Percentiles rank a stretch among this genome's conserved stretches.
These are phyloP conservation scores for Inga leiocalycina DNA, from an alignment of 306 rosid species.

Conservation along the genomic window DNA sequence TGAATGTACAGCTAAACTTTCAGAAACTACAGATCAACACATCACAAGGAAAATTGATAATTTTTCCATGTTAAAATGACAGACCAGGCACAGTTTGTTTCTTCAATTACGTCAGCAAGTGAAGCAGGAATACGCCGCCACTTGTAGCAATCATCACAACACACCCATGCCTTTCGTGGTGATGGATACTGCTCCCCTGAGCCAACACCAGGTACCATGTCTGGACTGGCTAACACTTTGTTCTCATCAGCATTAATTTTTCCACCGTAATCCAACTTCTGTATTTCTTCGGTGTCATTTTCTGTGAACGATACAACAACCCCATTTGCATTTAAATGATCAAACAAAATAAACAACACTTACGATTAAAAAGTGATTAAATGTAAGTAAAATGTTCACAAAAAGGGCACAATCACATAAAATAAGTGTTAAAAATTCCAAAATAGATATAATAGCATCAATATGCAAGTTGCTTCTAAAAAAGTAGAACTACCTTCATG, in stretches of 20 bases:
- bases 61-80: slow-evolving; percentile 22
- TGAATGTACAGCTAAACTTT: neutral
- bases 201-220: slow-evolving; percentile 47
- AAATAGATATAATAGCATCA: slow-evolving; percentile 16
- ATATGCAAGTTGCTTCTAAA: slow-evolving; percentile 7
- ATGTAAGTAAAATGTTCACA: slow-evolving; percentile 19
- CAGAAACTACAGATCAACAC: slow-evolving; percentile 16
- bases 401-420: slow-evolving; percentile 17
- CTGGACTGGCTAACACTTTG: slow-evolving; percentile 38
- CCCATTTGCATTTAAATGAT: slow-evolving; percentile 7
- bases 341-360: slow-evolving; percentile 18
- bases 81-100: slow-evolving; percentile 84
- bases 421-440: slow-evolving; percentile 21
- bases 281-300: slow-evolving; percentile 49
- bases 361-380: slow-evolving; percentile 28
- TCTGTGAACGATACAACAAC: slow-evolving; percentile 35
- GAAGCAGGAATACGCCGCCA: slow-evolving; percentile 92
- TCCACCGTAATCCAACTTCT: slow-evolving; percentile 43
- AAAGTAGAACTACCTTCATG: slow-evolving; percentile 55
- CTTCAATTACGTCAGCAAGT: slow-evolving; percentile 83
- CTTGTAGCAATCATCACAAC: slow-evolving; percentile 90
- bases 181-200: slow-evolving; percentile 57
- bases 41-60: slow-evolving; percentile 17
- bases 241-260: slow-evolving; percentile 38
- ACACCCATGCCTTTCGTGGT: slow-evolving; percentile 85